These are phyloP conservation scores for Gyromitra esculenta DNA, from an alignment of 2,329 filamentous ascomycete species.

Conservation along the genomic window DNA sequence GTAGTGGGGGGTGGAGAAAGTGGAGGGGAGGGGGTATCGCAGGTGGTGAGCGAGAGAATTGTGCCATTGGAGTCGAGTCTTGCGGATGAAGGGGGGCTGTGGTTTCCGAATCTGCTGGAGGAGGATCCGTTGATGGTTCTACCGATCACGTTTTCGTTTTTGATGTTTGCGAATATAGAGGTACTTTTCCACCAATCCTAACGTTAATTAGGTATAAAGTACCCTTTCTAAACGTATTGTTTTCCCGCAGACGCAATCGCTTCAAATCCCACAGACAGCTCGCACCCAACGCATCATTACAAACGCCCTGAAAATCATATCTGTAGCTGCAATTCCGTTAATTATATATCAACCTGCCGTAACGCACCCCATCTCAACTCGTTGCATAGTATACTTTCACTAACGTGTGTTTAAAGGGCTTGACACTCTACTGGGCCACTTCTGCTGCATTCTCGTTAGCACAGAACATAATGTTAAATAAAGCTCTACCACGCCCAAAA, in stretches of 20 bases:
- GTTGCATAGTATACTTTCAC: not conserved
- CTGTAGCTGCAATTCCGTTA: constrained; percentile 35
- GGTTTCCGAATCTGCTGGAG: constrained; percentile 55
- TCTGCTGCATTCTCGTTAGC: constrained; percentile 48
- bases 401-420: constrained; percentile 13
- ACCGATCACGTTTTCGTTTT: constrained; percentile 53
- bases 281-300: constrained; percentile 39
- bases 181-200: not conserved
- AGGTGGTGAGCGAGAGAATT: constrained; percentile 13
- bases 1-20: not conserved
- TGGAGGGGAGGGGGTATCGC: constrained; percentile 5
- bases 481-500: constrained; percentile 22
- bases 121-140: constrained; percentile 54
- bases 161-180: constrained; percentile 55
- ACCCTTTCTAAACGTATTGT: not conserved
- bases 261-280: not conserved
- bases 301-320: constrained; percentile 19
- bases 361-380: not conserved
- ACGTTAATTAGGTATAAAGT: not conserved
- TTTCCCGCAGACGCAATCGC: constrained; percentile 1
- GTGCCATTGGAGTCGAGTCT: constrained; percentile 23
- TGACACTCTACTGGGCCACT: constrained; percentile 51
- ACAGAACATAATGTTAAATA: constrained; percentile 40
- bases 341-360: constrained; percentile 38
- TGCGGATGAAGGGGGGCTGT: constrained; percentile 46